Evolutionary conservation across 257 asterid genomes (phyloP), one percentile per base, ranked within the genome.

Genomic region (Scutellaria minor): DNA sequence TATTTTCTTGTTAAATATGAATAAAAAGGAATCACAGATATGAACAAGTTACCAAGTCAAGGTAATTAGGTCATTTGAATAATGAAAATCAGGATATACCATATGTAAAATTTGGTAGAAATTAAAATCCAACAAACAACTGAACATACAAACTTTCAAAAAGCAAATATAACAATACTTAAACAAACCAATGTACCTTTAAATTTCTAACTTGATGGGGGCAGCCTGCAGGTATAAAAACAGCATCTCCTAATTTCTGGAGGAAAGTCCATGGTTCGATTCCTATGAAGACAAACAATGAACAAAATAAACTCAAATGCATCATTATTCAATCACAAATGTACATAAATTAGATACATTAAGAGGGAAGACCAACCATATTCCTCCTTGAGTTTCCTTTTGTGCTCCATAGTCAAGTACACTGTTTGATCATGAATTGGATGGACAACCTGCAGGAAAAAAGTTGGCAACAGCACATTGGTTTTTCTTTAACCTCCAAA

Each of bases 121-220:
- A 73, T 67, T 40, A 59, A 27, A 35, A 39, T 58, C 40, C 64
- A 39, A 48, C 20, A 35, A 56, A 58, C 20, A 31, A 55, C 42
- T 41, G 20, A 50, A 41, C 37, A 60, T 37, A 42, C 64, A 39
- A 18, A 51, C 24, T 9, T 66, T 14, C 12, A 54, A 18, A 35
- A 72, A 70, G 55, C 44, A 64, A 18, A 64, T 37, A 59, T 6
- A 60, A 37, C 9, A 51, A 14, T 12, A 50, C n/a, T 20, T 5
- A 8, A 62, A 18, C 11, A 66, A 65, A 75, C 35, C 13, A 64
- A 37, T 11, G 22, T 78, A 92, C 96, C 97, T 88, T 90, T 56
- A 92, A 81, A 78, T 92, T 92, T 79, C 98, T 82, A 69, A 92
- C 96, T 87, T 92, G 98, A 79, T 92, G 96, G 64, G 98, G 97